These are phyloP conservation scores for Neonectria ditissima DNA, from an alignment of 2,329 filamentous ascomycete species.

Conservation along the genomic window DNA sequence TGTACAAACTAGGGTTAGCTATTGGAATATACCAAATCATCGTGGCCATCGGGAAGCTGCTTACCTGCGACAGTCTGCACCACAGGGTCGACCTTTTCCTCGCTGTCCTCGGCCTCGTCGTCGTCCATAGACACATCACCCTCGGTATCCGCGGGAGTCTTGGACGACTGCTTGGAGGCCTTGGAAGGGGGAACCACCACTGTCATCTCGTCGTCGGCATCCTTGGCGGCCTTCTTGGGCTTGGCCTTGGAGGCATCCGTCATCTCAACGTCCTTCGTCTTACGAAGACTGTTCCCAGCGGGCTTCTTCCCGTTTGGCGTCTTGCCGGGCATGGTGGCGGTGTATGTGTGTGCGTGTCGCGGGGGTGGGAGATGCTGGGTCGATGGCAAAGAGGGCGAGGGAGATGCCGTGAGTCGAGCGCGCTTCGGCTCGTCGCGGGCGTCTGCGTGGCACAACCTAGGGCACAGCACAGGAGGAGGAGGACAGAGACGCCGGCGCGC, in stretches of 20 bases:
- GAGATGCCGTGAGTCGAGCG: slow-evolving; percentile 40
- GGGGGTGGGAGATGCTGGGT: slow-evolving; percentile 20
- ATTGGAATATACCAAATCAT: slow-evolving; percentile 12
- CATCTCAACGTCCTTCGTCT: slow-evolving; percentile 75
- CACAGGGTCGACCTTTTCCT: slow-evolving; percentile 70
- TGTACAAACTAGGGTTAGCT: slow-evolving; percentile 55
- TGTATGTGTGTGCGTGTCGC: slow-evolving; percentile 24
- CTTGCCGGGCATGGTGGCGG: slow-evolving; percentile 74
- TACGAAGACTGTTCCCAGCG: slow-evolving; percentile 74
- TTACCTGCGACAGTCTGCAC: slow-evolving; percentile 71
- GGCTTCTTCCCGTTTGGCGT: slow-evolving; percentile 80
- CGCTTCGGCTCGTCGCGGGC: slow-evolving; percentile 43
- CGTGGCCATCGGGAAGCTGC: slow-evolving; percentile 34
- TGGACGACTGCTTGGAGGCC: slow-evolving; percentile 66
- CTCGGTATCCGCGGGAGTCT: slow-evolving; percentile 70
- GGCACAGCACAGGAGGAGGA: slow-evolving; percentile 10
- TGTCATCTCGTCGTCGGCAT: slow-evolving; percentile 83
- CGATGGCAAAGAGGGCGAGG: slow-evolving; percentile 36
- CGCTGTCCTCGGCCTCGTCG: slow-evolving; percentile 64
- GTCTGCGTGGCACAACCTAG: slow-evolving; percentile 27
- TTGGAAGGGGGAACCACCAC: slow-evolving; percentile 83
- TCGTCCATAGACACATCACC: slow-evolving; percentile 78
- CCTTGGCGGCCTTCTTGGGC: slow-evolving; percentile 72
- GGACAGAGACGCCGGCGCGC: slow-evolving; percentile 8
- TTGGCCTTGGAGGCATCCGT: slow-evolving; percentile 75